Conservation (phyloP, 768 basidiomycete species). For the Lyophyllum atratum region DNA sequence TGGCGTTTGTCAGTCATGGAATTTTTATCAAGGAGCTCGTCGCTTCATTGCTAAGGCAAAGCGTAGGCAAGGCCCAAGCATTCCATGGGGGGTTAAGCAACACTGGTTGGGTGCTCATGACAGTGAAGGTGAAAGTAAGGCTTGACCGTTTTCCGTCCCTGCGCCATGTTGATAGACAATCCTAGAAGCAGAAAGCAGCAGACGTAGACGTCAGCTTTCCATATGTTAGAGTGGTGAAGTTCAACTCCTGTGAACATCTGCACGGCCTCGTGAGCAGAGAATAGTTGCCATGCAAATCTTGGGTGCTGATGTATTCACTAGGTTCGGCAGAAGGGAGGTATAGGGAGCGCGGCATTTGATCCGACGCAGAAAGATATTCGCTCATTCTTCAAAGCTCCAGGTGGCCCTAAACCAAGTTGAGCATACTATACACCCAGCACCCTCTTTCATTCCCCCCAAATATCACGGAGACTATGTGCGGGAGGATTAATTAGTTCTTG, state of each 20-base stretch:
- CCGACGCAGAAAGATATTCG: slow-evolving; percentile 76
- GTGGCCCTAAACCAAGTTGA: neutral
- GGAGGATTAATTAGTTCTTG: neutral
- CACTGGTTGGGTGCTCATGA: slow-evolving; percentile 68
- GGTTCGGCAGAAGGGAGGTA: slow-evolving; percentile 73
- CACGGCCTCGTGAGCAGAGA: slow-evolving; percentile 49
- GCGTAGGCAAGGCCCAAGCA: slow-evolving; percentile 25
- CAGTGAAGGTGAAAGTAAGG: slow-evolving; percentile 40
- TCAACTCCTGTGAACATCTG: slow-evolving; percentile 60
- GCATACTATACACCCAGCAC: neutral
- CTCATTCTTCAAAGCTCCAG: slow-evolving; percentile 53
- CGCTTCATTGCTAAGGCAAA: slow-evolving; percentile 46
- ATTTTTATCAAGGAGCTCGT: slow-evolving; percentile 66
- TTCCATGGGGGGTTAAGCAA: slow-evolving; percentile 58
- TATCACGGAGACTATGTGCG: neutral
- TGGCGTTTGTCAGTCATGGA: slow-evolving; percentile 79
- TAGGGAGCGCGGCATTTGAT: slow-evolving; percentile 71
- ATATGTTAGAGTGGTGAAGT: slow-evolving; percentile 46
- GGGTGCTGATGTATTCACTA: slow-evolving; percentile 8
- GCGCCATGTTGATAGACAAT: neutral
- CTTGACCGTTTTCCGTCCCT: neutral
- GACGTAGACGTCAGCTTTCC: slow-evolving; percentile 28
- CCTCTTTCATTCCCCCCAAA: neutral
- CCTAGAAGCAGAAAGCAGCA: slow-evolving; percentile 26
- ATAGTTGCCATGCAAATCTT: neutral